Conservation (phyloP, 164 flowering plant species). For the Buxus sempervirens region DNA sequence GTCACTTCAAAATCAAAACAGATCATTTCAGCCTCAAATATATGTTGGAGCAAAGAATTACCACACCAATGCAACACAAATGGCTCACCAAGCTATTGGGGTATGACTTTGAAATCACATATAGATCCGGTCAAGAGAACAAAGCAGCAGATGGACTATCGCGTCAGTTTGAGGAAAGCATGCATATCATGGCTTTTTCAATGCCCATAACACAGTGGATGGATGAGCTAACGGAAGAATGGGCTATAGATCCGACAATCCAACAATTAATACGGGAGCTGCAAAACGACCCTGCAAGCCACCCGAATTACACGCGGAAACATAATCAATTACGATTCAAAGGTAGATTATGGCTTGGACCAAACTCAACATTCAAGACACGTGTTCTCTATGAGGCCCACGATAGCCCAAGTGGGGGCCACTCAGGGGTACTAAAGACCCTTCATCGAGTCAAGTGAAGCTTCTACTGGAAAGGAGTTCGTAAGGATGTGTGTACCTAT, state of each 20-base stretch:
- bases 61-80: background rate
- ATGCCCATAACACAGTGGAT: background rate
- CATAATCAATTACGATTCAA: background rate
- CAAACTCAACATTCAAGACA: background rate
- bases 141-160: constrained; percentile 3
- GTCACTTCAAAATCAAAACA: background rate
- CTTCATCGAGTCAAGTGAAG: background rate
- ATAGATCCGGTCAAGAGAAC: constrained; percentile 5
- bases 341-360: background rate
- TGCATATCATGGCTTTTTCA: background rate
- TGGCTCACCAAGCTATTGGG: background rate
- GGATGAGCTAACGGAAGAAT: background rate
- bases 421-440: background rate
- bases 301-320: background rate
- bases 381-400: background rate
- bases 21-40: background rate
- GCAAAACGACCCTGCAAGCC: background rate
- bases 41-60: background rate
- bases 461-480: background rate
- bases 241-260: background rate
- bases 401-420: background rate
- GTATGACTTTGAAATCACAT: background rate
- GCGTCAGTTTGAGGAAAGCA: background rate
- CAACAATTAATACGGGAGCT: constrained; percentile 3
- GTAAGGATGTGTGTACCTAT: background rate